Percentiles rank a stretch among this genome's conserved stretches.
These are phyloP conservation scores for Peronospora belbahrii DNA, from an alignment of 352 stramenopile species.

Conservation along the genomic window DNA sequence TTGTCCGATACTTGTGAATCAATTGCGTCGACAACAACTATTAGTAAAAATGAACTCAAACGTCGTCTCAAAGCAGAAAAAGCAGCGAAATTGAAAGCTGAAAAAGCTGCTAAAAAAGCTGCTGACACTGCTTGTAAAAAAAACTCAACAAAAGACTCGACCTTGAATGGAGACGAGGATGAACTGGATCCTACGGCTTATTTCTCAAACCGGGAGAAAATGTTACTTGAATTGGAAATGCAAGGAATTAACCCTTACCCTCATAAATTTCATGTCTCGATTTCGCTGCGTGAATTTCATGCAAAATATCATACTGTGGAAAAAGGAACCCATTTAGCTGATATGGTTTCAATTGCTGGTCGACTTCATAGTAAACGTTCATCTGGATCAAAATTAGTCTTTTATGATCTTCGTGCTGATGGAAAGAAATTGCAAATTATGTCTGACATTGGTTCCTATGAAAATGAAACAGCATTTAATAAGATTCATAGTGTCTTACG, in stretches of 20 bases:
- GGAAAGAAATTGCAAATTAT: conserved; percentile 97
- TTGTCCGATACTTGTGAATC: conserved; percentile 3
- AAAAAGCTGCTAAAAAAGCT: conserved; percentile 86
- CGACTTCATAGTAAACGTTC: conserved; percentile 93
- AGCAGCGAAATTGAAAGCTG: conserved; percentile 86
- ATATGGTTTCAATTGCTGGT: conserved; percentile 87
- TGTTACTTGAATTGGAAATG: conserved; percentile 86
- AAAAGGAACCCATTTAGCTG: conserved; percentile 72
- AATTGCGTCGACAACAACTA: conserved; percentile 16
- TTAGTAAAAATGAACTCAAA: conserved; percentile 99
- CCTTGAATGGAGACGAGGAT: conserved; percentile 87
- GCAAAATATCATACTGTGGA: conserved; percentile 76
- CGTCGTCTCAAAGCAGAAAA: conserved; percentile 95
- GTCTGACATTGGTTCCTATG: conserved; percentile 77
- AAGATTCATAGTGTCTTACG: conserved; percentile 88
- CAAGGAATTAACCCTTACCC: conserved; percentile 94
- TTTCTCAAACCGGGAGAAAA: conserved; percentile 92
- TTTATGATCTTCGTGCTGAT: conserved; percentile 96
- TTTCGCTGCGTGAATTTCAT: conserved; percentile 92
- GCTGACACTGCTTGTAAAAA: too few species aligned
- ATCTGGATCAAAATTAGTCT: conserved; percentile 95
- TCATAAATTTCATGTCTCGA: conserved; percentile 97
- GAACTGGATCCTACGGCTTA: conserved; percentile 97
- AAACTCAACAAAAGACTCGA: too few species aligned
- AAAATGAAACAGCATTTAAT: conserved; percentile 42